Percentiles rank a stretch among this genome's conserved stretches.
Evolutionary conservation across 1,284 basidiomycete species (phyloP).

Genomic region (Apiotrichum montevideense): DNA sequence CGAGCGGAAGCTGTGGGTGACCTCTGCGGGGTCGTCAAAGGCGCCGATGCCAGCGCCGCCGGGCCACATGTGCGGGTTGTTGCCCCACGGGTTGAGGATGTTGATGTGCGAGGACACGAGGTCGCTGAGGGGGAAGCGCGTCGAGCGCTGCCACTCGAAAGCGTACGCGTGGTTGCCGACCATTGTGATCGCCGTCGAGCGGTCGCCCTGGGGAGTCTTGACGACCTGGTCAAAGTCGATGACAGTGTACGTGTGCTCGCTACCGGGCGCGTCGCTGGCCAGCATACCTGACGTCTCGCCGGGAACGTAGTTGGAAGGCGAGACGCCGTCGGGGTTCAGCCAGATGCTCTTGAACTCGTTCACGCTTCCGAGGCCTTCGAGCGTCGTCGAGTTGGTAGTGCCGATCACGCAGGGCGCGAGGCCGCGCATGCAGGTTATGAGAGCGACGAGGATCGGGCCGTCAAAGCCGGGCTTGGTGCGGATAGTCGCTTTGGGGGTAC

Average conservation of each 20-base stretch:
- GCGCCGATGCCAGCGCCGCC: constrained; percentile 7
- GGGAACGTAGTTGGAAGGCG: not conserved
- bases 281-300: constrained; percentile 8
- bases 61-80: constrained; percentile 11
- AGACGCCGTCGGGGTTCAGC: constrained; percentile 9
- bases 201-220: constrained; percentile 2
- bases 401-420: constrained; percentile 11
- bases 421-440: constrained; percentile 16
- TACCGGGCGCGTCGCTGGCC: constrained; percentile 5
- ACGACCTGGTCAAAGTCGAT: constrained; percentile 19
- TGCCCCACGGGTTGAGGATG: constrained; percentile 20
- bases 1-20: constrained; percentile 11
- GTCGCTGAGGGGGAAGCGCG: constrained; percentile 2
- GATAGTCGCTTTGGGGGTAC: constrained; percentile 6
- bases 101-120: constrained; percentile 1
- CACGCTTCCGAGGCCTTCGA: constrained; percentile 12
- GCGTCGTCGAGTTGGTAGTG: constrained; percentile 8
- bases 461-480: constrained; percentile 6
- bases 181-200: constrained; percentile 9
- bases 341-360: constrained; percentile 6
- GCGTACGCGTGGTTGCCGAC: constrained; percentile 17
- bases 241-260: constrained; percentile 9
- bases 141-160: constrained; percentile 6
- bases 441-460: constrained; percentile 7
- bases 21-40: constrained; percentile 6